A percentile compares a stretch with the other conserved stretches of the same genome.
phyloP scores from a whole-genome alignment of 1,284 basidiomycete genomes.

The Irpex lacteus region DNA sequence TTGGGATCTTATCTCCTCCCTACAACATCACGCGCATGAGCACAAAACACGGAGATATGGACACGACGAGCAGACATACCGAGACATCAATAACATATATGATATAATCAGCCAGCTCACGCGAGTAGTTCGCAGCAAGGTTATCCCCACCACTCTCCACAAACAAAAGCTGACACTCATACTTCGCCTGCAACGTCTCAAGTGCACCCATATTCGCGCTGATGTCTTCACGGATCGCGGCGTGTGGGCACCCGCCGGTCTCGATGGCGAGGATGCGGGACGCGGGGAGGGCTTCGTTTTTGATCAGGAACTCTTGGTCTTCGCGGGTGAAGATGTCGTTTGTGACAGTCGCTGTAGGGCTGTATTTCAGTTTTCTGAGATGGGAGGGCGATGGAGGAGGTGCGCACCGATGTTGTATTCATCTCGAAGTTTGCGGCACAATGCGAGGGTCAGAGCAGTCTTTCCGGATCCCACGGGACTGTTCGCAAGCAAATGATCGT shows the following conservation, averaged over 20 bases:
- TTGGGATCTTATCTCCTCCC: constrained; percentile 97
- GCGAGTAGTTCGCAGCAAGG: constrained; percentile 92
- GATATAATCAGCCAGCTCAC: constrained; percentile 97
- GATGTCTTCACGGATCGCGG: constrained; percentile 96
- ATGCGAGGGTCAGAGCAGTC: constrained; percentile 89
- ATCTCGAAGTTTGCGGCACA: constrained; percentile 84
- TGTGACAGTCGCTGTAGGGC: constrained; percentile 76
- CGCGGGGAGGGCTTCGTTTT: constrained; percentile 83
- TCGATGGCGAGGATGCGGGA: constrained; percentile 94
- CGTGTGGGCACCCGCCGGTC: constrained; percentile 94
- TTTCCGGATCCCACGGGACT: constrained; percentile 98
- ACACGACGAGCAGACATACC: constrained; percentile 33
- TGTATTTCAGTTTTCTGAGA: not conserved
- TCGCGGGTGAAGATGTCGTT: constrained; percentile 98
- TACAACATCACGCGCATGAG: constrained; percentile 24
- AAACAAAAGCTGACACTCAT: constrained; percentile 80
- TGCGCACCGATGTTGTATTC: constrained; percentile 85
- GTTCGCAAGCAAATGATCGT: constrained; percentile 3
- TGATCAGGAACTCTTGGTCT: constrained; percentile 96
- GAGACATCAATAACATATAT: constrained; percentile 90
- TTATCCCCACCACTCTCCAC: constrained; percentile 98
- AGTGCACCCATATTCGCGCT: constrained; percentile 95
- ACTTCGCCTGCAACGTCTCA: constrained; percentile 93
- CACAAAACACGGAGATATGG: not conserved
- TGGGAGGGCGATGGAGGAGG: constrained; percentile 4